Percentiles rank a stretch among this genome's conserved stretches.
Evolutionary conservation across 169 alveolate genomes (phyloP).

Genomic region (Eimeria necatrix): DNA sequence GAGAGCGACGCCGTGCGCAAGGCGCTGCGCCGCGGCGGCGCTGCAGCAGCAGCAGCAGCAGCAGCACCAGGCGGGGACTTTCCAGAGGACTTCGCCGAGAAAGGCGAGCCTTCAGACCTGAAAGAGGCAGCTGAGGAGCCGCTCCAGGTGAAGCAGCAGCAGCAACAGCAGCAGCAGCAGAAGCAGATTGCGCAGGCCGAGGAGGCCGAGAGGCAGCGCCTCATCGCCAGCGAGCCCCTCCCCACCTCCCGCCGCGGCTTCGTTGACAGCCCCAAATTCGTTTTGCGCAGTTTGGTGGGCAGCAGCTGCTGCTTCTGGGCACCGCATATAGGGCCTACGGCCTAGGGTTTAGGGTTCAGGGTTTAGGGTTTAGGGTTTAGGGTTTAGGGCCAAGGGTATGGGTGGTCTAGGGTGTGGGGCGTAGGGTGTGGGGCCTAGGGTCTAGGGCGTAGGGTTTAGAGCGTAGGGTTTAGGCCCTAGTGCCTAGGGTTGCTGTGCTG

Average conservation of each 20-base stretch:
- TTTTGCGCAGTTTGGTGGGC: constrained; percentile 17
- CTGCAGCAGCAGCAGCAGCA: constrained; percentile 33
- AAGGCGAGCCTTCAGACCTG: too few relatives aligned
- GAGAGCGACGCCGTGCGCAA: constrained; percentile 25
- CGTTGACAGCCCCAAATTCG: constrained; percentile 40
- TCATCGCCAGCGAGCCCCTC: constrained; percentile 54
- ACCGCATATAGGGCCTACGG: neutral
- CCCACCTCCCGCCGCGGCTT: constrained; percentile 55
- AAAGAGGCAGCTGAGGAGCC: neutral
- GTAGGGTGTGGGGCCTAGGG: too few relatives aligned
- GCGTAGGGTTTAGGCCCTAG: too few relatives aligned
- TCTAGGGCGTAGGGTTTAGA: too few relatives aligned
- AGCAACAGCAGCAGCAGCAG: constrained; percentile 17
- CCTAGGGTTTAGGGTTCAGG: too few relatives aligned
- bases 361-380: too few relatives aligned
- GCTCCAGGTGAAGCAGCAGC: neutral
- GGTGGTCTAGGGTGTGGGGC: too few relatives aligned
- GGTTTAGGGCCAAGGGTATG: too few relatives aligned
- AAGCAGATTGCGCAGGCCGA: constrained; percentile 31
- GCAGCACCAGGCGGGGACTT: constrained; percentile 12
- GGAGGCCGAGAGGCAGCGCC: constrained; percentile 31
- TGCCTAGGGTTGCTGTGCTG: too few relatives aligned
- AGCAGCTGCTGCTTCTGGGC: neutral
- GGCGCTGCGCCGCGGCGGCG: constrained; percentile 40
- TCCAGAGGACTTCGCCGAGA: too few relatives aligned